These are phyloP conservation scores for Micractinium sp. DNA, from an alignment of 139 green algal species.

Conservation along the genomic window DNA sequence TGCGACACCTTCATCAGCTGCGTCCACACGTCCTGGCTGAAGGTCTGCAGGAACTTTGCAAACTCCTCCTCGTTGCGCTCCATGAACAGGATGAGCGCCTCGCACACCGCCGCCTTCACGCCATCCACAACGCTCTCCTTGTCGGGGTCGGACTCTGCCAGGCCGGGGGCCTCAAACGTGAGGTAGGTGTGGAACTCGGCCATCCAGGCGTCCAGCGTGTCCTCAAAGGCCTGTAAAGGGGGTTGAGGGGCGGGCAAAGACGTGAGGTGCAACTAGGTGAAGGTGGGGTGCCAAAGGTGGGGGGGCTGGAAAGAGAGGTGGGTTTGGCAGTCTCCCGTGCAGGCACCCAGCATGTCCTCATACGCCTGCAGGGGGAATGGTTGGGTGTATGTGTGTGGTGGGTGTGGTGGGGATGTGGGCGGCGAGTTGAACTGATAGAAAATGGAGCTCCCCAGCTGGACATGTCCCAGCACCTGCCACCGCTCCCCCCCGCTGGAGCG, in stretches of 20 bases:
- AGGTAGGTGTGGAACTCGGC: constrained; percentile 83
- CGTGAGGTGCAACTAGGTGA: neutral
- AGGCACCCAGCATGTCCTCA: too few relatives aligned
- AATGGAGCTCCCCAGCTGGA: too few relatives aligned
- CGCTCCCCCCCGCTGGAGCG: too few relatives aligned
- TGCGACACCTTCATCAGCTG: constrained; percentile 81
- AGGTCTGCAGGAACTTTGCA: constrained; percentile 82
- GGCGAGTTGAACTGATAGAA: too few relatives aligned
- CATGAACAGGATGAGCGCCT: constrained; percentile 86
- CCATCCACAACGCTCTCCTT: constrained; percentile 65
- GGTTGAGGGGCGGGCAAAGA: neutral
- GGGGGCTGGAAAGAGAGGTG: too few relatives aligned
- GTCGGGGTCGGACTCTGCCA: constrained; percentile 74
- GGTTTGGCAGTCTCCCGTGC: too few relatives aligned
- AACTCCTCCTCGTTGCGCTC: constrained; percentile 98
- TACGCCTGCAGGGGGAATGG: too few relatives aligned
- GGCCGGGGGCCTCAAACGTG: constrained; percentile 62
- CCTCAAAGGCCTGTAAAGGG: constrained; percentile 81
- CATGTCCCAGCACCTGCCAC: too few relatives aligned
- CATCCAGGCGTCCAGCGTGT: constrained; percentile 92
- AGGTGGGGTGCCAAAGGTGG: neutral
- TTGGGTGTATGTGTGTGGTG: neutral
- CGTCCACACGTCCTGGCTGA: constrained; percentile 88
- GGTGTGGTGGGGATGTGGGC: neutral
- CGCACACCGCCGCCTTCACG: constrained; percentile 76